Evolutionary conservation across 345 rosid genomes (phyloP), one percentile per base, ranked within the genome.

Genomic region (Gossypium australe): DNA sequence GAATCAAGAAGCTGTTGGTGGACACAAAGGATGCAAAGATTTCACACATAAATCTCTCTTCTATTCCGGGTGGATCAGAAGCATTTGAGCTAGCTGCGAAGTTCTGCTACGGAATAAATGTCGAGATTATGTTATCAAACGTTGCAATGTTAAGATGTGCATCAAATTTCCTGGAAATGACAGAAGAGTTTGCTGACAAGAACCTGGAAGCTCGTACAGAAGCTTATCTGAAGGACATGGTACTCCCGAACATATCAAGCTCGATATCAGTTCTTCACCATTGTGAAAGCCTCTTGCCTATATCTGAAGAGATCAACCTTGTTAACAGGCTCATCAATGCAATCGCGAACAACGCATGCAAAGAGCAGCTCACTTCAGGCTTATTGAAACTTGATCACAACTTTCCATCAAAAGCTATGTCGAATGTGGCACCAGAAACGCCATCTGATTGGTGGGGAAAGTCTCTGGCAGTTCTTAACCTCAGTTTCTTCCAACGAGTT

Each of bases 71-170:
- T 29, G 98, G 97, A 77, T 70, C 92, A 3, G 99, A 90, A 79
- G 97, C 92, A 11, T 95, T 95, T 48, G 99, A 93, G 82, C 83
- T 87, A 2, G 99, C 97, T 71, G 99, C 99, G n/a, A 95, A 95
- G 84, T 93, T 91, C 85, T 95, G 99, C 67, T 95, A 95, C 25
- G 98, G 98, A 51, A 82, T 91, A 70, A 85, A 83, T 75, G 82
- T 88, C 9, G 99, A 95, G 71, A 84, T 95, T 63, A 83, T 88
- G 27, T 77, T 85, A 43, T 86, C 86, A 13, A 95, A 89, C 77
- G 82, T 93, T 59, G 97, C 98, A 14, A 89, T 82, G 80, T 78
- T 93, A 38, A 83, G 86, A 16, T 93, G 97, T 74, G 84, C 80
- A 58, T 89, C 97, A 14, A 90, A 85, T 81, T 93, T 85, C 84